Conservation (phyloP, 2,329 filamentous ascomycete species). For the Chaetomium strumarium region DNA sequence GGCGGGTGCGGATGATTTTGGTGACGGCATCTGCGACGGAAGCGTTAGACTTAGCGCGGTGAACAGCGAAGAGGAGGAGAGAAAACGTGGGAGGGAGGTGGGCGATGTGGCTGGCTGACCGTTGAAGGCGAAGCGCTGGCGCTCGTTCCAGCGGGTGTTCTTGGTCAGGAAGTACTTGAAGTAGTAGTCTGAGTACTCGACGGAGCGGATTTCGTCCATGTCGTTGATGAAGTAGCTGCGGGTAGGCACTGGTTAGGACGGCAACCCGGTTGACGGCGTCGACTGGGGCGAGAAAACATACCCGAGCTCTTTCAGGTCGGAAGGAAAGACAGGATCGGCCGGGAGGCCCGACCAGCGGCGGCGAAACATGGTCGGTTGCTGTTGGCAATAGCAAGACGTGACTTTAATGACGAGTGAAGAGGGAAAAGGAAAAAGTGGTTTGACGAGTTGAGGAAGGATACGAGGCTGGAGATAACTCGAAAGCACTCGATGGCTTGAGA, state of each 20-base stretch:
- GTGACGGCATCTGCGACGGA: slow-evolving; percentile 52
- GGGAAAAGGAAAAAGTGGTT: neutral
- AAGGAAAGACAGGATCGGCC: slow-evolving; percentile 60
- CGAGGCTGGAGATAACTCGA: neutral
- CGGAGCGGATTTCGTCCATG: slow-evolving; percentile 66
- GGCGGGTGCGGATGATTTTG: slow-evolving; percentile 54
- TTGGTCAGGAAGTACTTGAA: slow-evolving; percentile 71
- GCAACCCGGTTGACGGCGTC: neutral
- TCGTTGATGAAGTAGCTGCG: slow-evolving; percentile 74
- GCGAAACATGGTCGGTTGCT: slow-evolving; percentile 60
- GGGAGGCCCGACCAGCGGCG: slow-evolving; percentile 63
- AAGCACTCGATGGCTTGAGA: no score
- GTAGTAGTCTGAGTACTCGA: slow-evolving; percentile 59
- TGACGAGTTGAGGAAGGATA: neutral
- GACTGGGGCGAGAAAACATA: slow-evolving; percentile 34
- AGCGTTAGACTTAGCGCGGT: neutral
- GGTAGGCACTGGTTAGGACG: neutral
- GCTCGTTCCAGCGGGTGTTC: slow-evolving; percentile 70
- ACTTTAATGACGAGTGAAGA: neutral
- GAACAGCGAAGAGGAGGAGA: neutral
- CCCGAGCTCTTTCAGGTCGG: slow-evolving; percentile 66
- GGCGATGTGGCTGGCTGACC: slow-evolving; percentile 40
- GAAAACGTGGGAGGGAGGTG: neutral
- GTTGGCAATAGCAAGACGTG: neutral
- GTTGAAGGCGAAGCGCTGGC: slow-evolving; percentile 70